Base-by-base conservation (phyloP, 306 rosid genomes). In the Cicer yamashitae region DNA sequence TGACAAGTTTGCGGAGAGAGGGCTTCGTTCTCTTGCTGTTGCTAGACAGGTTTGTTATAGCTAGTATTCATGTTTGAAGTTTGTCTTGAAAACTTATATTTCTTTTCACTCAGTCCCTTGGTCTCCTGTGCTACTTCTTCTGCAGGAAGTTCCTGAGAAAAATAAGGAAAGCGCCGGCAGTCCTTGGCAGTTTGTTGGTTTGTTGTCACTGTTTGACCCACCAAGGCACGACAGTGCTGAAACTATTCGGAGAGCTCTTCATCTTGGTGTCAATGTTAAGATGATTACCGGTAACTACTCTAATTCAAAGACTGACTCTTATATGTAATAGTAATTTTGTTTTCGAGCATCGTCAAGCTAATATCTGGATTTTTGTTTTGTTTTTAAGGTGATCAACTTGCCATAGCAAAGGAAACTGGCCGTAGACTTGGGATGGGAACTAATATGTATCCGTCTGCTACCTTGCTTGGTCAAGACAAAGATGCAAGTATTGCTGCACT, bases 171-270 rank as follows among this genome's bases (percentile, higher is more conserved):
- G 96, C 51, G 64, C 86, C 1, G 97, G 97, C 20, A 70, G 77
- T 83, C 92, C 96, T 7, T 94, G 99, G 99, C 96, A 94, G 52
- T 94, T 94, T 54, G 97, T 90, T 66, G 99, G 99, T 70, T 75
- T 94, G 87, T 61, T 94, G 89, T 85, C 99, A 22, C 85, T 94
- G 78, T 94, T 94, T 10, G 99, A 94, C 76, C 99, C 99, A 39
- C 99, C 99, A 4, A 87, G 99, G 68, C 99, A 94, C 52, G 98
- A 94, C 75, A 94, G 98, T 89, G 98, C 98, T 10, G 98, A 94
- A 85, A 94, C 98, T 70, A 94, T 94, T 51, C 90, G 97, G 13
- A 80, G 89, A 83, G 99, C 99, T 80, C 99, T 94, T 64, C 86
- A 94, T 79, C 96, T 94, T 51, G 99, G 99, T 58, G 99, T 94